Conservation (phyloP, 768 basidiomycete species). For the Naganishia vaughanmartiniae region DNA sequence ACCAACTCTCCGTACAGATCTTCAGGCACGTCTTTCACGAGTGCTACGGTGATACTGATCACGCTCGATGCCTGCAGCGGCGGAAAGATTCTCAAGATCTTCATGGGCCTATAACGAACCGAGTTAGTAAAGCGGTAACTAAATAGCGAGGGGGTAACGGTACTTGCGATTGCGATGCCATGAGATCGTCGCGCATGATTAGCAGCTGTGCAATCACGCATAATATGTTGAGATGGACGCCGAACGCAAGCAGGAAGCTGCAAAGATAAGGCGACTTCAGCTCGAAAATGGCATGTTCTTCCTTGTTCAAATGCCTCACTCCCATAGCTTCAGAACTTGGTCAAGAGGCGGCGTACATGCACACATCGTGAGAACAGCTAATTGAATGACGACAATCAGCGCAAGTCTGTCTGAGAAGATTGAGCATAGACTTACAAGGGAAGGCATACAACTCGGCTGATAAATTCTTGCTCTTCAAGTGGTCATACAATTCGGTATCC, state of each 20-base stretch:
- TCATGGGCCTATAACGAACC: conserved; percentile 67
- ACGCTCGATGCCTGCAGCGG: conserved; percentile 81
- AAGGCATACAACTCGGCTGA: conserved; percentile 97
- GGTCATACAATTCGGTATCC: conserved; percentile 76
- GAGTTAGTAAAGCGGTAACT: background rate
- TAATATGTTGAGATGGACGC: conserved; percentile 91
- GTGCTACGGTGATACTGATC: conserved; percentile 87
- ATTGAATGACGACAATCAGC: background rate
- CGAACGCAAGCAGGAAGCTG: conserved; percentile 85
- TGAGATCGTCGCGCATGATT: conserved; percentile 83
- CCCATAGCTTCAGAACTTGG: conserved; percentile 93
- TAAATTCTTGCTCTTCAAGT: conserved; percentile 84
- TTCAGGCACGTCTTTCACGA: conserved; percentile 83
- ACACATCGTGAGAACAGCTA: conserved; percentile 89
- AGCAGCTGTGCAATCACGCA: conserved; percentile 94
- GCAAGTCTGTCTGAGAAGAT: conserved; percentile 10
- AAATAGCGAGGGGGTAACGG: background rate
- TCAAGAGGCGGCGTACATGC: conserved; percentile 95
- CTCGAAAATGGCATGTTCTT: background rate
- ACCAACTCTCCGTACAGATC: conserved; percentile 53
- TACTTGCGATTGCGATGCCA: conserved; percentile 76
- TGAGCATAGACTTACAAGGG: conserved; percentile 66
- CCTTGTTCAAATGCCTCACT: conserved; percentile 51
- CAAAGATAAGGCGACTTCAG: background rate
- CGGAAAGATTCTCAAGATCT: conserved; percentile 86